Evolutionary conservation across 257 asterid genomes (phyloP), one percentile per base, ranked within the genome.

Genomic region (Cordia subcordata): DNA sequence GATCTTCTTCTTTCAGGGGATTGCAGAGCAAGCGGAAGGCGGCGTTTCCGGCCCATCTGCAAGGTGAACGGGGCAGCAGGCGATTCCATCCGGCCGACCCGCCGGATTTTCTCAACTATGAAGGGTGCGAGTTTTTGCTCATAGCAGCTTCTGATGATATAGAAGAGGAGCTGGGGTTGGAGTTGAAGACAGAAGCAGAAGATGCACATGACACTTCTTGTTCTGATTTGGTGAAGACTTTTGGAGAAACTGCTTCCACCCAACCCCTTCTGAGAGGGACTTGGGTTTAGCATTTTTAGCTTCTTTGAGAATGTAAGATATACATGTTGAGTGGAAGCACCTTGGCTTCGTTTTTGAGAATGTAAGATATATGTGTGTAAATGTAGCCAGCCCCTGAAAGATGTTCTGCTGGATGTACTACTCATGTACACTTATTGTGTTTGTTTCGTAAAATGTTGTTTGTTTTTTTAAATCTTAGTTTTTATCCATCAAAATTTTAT

Each of bases 111-210:
- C 81, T 89, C 44, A 80, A 82, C 78, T 82, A 85, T 4, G 89
- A 89, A 63, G 94, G 94, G 20, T 84, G 96, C 55, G 97, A 89
- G 76, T 79, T 89, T 59, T 61, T 89, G 72, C 76, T 89, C 27
- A 82, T 89, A 56, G 67, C 89, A 1, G 94, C 95, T 11, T 77
- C 89, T 0, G 92, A 86, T 45, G 84, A 86, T 45, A 63, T 86
- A 12, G 85, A 75, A 33, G 75, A 84, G 51, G 96, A 88, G 70
- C 49, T 89, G 46, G 94, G 95, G 11, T 49, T 80, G 73, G 85
- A 84, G 72, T 42, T 84, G 57, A 67, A 75, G 55, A 65, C 75
- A 6, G 84, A 78, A 42, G 66, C 63, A 14, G 77, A 79, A n/a
- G 72, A 59, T 47, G 65, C 61, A 13, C 81, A 71, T 8, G 77